Evolutionary conservation across 139 green algal genomes (phyloP).

Genomic region (Pseudopediastrum boryanum): DNA sequence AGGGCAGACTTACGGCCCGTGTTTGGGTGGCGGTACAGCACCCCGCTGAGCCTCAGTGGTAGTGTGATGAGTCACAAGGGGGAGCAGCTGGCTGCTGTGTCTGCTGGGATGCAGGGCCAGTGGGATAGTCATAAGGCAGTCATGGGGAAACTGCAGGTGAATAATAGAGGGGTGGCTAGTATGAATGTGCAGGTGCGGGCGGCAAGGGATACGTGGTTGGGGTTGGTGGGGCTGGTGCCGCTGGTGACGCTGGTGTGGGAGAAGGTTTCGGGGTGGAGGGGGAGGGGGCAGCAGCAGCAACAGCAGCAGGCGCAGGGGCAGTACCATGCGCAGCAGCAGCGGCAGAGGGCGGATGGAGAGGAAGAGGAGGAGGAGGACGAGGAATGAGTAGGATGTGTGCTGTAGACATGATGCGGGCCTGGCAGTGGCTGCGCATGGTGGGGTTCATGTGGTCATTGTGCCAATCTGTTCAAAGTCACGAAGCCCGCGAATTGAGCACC

Average conservation of each 20-base stretch:
- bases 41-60: slow-evolving; percentile 30
- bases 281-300: neutral
- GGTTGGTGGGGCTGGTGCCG: slow-evolving; percentile 15
- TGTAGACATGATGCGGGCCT: too few relatives aligned
- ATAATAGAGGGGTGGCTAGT: slow-evolving; percentile 19
- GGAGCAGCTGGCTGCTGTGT: slow-evolving; percentile 2
- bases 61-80: slow-evolving; percentile 18
- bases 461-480: too few relatives aligned
- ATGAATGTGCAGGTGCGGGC: slow-evolving; percentile 16
- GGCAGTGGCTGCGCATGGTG: too few relatives aligned
- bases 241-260: slow-evolving; percentile 17
- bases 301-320: neutral
- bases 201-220: neutral
- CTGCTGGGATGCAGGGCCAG: slow-evolving; percentile 21
- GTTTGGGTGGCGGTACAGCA: slow-evolving; percentile 1
- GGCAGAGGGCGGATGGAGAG: too few relatives aligned
- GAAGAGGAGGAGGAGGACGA: too few relatives aligned
- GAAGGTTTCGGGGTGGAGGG: neutral
- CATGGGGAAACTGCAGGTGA: slow-evolving; percentile 26
- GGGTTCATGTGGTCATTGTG: too few relatives aligned
- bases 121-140: neutral
- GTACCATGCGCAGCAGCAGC: neutral
- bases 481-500: too few relatives aligned
- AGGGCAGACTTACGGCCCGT: slow-evolving; percentile 29
- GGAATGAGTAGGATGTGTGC: too few relatives aligned